A percentile compares a stretch with the other conserved stretches of the same genome.
Conservation (phyloP, 768 basidiomycete species). For the Cystofilobasidium capitatum region DNA sequence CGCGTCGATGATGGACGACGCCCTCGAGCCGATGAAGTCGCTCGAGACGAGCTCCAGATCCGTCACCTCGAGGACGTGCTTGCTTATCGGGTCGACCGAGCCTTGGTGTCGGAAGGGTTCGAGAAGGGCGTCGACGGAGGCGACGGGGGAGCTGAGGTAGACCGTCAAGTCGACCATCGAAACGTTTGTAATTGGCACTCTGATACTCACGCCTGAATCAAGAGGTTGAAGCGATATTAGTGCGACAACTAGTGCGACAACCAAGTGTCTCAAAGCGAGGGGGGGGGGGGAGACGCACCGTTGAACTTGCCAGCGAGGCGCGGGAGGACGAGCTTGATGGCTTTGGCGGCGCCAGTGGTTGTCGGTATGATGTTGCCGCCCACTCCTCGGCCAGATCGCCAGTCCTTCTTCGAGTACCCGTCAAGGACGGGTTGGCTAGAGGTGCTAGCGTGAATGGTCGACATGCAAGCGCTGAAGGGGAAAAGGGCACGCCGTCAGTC, state of each 20-base stretch:
- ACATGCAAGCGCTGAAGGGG: neutral
- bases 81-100: conserved; percentile 5
- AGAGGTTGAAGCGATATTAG: neutral
- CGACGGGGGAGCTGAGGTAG: conserved; percentile 32
- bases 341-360: conserved; percentile 38
- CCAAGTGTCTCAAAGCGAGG: neutral
- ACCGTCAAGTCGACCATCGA: conserved; percentile 41
- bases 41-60: conserved; percentile 40
- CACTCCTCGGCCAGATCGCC: conserved; percentile 35
- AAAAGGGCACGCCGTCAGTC: neutral
- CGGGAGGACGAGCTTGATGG: conserved; percentile 39
- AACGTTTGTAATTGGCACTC: conserved; percentile 41
- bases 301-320: conserved; percentile 39
- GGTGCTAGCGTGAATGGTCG: conserved; percentile 40
- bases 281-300: conserved; percentile 20
- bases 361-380: conserved; percentile 40
- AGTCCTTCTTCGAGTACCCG: conserved; percentile 38
- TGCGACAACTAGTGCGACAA: too few relatives aligned
- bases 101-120: conserved; percentile 35
- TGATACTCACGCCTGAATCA: conserved; percentile 37
- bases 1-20: conserved; percentile 36
- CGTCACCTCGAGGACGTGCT: conserved; percentile 34
- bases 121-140: conserved; percentile 36
- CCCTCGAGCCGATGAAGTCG: conserved; percentile 36
- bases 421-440: conserved; percentile 39